Percentiles rank a stretch among this genome's conserved stretches.
Evolutionary conservation across 192 early-diverging fungal genomes (phyloP).

Genomic region (Podila horticola): DNA sequence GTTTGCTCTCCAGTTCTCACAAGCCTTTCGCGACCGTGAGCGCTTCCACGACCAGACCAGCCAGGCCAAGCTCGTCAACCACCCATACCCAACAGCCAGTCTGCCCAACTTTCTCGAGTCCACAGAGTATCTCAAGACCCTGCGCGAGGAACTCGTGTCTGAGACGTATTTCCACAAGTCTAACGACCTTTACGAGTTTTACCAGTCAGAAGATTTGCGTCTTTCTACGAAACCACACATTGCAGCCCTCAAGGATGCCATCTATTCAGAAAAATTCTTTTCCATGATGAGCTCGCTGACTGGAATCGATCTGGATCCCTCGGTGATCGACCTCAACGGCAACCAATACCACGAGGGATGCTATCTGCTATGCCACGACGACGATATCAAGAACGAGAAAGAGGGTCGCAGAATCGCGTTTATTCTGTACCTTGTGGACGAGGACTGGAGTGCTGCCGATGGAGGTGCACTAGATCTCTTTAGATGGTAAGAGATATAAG

Average conservation of each 20-base stretch:
- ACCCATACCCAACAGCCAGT: slow-evolving; percentile 47
- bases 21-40: slow-evolving; percentile 43
- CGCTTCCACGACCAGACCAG: slow-evolving; percentile 35
- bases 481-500: slow-evolving; percentile 37
- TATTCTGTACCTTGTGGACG: slow-evolving; percentile 77
- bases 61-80: slow-evolving; percentile 17
- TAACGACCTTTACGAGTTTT: slow-evolving; percentile 79
- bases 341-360: slow-evolving; percentile 71
- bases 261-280: slow-evolving; percentile 72
- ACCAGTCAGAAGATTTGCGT: slow-evolving; percentile 72
- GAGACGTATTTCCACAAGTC: slow-evolving; percentile 61
- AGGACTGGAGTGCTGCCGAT: slow-evolving; percentile 69
- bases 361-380: slow-evolving; percentile 78
- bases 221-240: slow-evolving; percentile 52
- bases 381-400: slow-evolving; percentile 73
- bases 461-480: slow-evolving; percentile 76
- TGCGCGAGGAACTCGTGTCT: slow-evolving; percentile 48
- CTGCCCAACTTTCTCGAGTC: slow-evolving; percentile 53
- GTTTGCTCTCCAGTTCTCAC: slow-evolving; percentile 38
- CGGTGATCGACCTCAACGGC: slow-evolving; percentile 71
- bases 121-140: slow-evolving; percentile 30
- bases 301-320: slow-evolving; percentile 67
- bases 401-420: slow-evolving; percentile 72
- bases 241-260: slow-evolving; percentile 60
- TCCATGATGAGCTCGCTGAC: slow-evolving; percentile 68